These are phyloP conservation scores for Pelagomonas calceolata DNA, from an alignment of 108 stramenopile genomes.

Conservation along the genomic window DNA sequence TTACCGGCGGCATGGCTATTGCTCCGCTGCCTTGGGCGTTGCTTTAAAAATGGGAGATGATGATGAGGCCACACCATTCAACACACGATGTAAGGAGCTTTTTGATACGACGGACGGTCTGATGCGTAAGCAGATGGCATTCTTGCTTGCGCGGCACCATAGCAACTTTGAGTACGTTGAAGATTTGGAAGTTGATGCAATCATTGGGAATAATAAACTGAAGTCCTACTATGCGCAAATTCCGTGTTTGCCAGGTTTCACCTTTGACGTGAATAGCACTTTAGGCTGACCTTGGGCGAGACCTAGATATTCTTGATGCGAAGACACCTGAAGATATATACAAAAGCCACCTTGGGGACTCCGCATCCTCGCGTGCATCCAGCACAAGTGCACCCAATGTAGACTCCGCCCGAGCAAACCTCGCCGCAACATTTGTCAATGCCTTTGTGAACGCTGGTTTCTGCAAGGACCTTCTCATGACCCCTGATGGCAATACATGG, in stretches of 20 bases:
- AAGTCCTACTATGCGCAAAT: conserved; percentile 57
- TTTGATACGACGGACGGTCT: conserved; percentile 31
- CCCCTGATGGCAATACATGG: conserved; percentile 70
- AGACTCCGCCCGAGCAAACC: conserved; percentile 93
- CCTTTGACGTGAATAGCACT: too few species aligned
- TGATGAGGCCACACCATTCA: conserved; percentile 47
- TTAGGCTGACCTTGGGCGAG: conserved; percentile 48
- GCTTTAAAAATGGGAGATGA: conserved; percentile 67
- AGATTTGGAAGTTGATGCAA: conserved; percentile 47
- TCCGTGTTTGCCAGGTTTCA: too few species aligned
- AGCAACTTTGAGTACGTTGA: conserved; percentile 69
- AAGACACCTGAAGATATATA: conserved; percentile 97
- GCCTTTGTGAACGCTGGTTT: conserved; percentile 98
- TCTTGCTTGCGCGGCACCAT: conserved; percentile 70
- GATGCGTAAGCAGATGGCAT: conserved; percentile 70
- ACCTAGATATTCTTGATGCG: conserved; percentile 86
- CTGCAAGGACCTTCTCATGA: conserved; percentile 81
- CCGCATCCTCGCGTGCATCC: conserved; percentile 53
- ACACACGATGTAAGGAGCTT: conserved; percentile 22
- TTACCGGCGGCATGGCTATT: conserved; percentile 66
- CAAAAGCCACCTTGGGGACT: conserved; percentile 95
- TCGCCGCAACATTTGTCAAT: conserved; percentile 95
- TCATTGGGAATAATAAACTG: conserved; percentile 84
- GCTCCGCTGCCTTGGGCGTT: conserved; percentile 80
- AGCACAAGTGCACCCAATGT: conserved; percentile 34